Base-by-base conservation (phyloP, 805 yeast genomes). In the Starmerella bombi region DNA sequence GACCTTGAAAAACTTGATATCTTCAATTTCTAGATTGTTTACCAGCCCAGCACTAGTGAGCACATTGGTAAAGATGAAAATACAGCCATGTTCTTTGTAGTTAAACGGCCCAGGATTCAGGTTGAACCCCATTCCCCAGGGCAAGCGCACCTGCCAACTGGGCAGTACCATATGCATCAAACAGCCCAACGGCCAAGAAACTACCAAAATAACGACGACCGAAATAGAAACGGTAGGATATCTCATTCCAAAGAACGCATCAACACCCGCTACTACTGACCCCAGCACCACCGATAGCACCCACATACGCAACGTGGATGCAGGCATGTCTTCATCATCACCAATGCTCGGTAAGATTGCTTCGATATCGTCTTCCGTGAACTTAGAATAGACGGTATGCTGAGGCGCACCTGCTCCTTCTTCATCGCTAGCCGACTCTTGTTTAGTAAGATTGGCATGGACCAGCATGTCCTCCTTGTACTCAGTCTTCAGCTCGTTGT, bases 21-120 rank as follows among this genome's bases (percentile, higher is more conserved):
- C 76, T 29, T 41, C 45, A 28, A 44, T 32, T 3, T 35, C 40
- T 14, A 44, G 17, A 17, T 41, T 44, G 45, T 44, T 41, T 17
- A 44, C 48, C 16, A 44, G 31, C 3, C 43, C 43, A 6, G 77
- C 72, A 21, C 49, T 42, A 7, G 46, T 42, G 15, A 45, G 41
- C 10, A 45, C 36, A 21, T 45, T 45, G 12, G 40, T 40, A 40
- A 45, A 45, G 2, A 74, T 65, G 19, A 72, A 67, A 42, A 75
- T 68, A 42, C 74, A 46, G 50, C 69, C 67, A 53, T 77, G 84
- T 56, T 77, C 84, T 52, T 77, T 77, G 51, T 71, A 58, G 53
- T 72, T 74, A 64, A 75, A 59, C 51, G 75, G 69, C n/a, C 77
- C 75, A 0, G 80, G 80, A 58, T 77, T 77, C 35, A 75, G 57